Evolutionary conservation across 1,284 basidiomycete species (phyloP).

Genomic region (Cryptococcus hybrid): DNA sequence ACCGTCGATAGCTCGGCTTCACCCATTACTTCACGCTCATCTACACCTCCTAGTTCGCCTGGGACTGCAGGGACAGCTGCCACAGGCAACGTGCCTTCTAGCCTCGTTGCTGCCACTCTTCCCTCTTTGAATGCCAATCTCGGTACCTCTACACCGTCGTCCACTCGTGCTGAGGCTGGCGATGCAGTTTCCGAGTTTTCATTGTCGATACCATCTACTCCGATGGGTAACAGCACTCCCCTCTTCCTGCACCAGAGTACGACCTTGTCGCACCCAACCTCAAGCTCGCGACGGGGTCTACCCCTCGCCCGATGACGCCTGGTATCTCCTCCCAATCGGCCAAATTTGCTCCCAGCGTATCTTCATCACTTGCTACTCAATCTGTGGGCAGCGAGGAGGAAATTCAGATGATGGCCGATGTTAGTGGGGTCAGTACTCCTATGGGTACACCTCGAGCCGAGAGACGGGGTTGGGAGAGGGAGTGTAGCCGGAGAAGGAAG

Average conservation of each 20-base stretch:
- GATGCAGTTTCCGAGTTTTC: slow-evolving; percentile 34
- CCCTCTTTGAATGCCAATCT: slow-evolving; percentile 23
- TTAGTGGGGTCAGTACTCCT: slow-evolving; percentile 43
- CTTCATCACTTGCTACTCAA: slow-evolving; percentile 32
- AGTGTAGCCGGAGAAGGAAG: slow-evolving; percentile 25
- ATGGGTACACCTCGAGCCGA: slow-evolving; percentile 42
- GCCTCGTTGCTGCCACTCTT: slow-evolving; percentile 29
- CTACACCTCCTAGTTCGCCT: slow-evolving; percentile 24
- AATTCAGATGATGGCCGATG: slow-evolving; percentile 36
- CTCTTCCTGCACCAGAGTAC: slow-evolving; percentile 22
- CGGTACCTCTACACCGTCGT: slow-evolving; percentile 41
- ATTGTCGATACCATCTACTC: slow-evolving; percentile 38
- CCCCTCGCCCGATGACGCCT: slow-evolving; percentile 13
- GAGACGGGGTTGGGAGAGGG: slow-evolving; percentile 25
- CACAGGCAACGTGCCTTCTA: slow-evolving; percentile 11
- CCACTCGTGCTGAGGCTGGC: slow-evolving; percentile 43
- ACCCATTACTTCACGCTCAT: slow-evolving; percentile 30
- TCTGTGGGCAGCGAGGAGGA: slow-evolving; percentile 28
- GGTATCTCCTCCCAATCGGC: slow-evolving; percentile 14
- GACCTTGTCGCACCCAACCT: slow-evolving; percentile 40
- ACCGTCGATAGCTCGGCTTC: slow-evolving; percentile 25
- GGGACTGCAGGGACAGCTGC: slow-evolving; percentile 7
- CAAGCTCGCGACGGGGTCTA: slow-evolving; percentile 22
- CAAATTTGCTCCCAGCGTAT: slow-evolving; percentile 18
- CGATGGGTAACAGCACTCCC: slow-evolving; percentile 20